A percentile compares a stretch with the other conserved stretches of the same genome.
These are phyloP conservation scores for Nematocida sp. DNA, from an alignment of 371 early-diverging fungal genomes.

Conservation along the genomic window DNA sequence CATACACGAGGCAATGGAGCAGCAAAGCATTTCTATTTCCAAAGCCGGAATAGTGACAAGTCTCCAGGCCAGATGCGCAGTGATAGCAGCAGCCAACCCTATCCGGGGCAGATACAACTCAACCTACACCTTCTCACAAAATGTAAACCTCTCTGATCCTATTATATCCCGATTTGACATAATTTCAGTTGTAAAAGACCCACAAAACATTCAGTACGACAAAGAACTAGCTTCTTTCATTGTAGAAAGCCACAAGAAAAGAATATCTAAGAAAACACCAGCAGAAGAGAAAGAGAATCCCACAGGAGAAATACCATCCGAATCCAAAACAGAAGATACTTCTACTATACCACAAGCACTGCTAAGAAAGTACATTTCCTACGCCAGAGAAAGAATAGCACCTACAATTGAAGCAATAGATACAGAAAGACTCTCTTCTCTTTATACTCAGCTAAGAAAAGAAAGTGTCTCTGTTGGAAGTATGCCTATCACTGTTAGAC, in stretches of 20 bases:
- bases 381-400: conserved; percentile 76
- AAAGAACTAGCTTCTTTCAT: conserved; percentile 85
- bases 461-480: conserved; percentile 77
- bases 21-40: conserved; percentile 90
- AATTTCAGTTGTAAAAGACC: conserved; percentile 91
- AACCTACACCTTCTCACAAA: conserved; percentile 82
- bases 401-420: conserved; percentile 80
- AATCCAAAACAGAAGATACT: background rate
- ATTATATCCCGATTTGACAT: conserved; percentile 97
- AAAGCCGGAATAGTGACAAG: conserved; percentile 94
- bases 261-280: background rate
- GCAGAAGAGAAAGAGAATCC: background rate
- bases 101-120: conserved; percentile 89
- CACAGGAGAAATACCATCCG: background rate
- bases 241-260: conserved; percentile 72
- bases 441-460: conserved; percentile 83
- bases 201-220: conserved; percentile 76
- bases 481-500: conserved; percentile 95
- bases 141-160: conserved; percentile 96
- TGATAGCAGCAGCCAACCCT: conserved; percentile 97
- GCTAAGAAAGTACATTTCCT: conserved; percentile 89
- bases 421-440: conserved; percentile 72
- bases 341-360: conserved; percentile 56
- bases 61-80: conserved; percentile 84
- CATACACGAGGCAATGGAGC: conserved; percentile 99